Base-by-base conservation (phyloP, 768 basidiomycete species). In the Lactifluus pinguis region DNA sequence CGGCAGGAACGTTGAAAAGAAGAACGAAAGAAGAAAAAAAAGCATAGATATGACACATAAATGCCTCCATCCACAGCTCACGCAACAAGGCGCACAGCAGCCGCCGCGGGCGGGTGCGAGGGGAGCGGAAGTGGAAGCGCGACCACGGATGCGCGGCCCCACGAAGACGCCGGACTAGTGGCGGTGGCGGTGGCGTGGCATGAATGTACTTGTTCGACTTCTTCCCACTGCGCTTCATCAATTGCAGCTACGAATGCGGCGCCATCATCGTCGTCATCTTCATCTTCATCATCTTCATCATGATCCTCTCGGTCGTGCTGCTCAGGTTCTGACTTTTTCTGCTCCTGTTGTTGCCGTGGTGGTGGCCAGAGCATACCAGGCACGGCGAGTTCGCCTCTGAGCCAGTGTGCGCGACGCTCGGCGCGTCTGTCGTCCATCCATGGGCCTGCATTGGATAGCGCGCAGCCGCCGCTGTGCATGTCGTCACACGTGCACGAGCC, bases 401-500 rank as follows among this genome's bases (percentile, higher is more conserved):
- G 64, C 73, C 73, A 74, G 56, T 60, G 59, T 58, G 62, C 69
- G 5, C 70, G 63, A 19, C 71, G 61, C 62, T 64, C 61, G n/a
- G 49, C 55, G 25, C 72, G 67, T 21, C 9, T 2, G 1, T 82
- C 83, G 29, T 85, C 81, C 72, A 83, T 73, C 87, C 87, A 89
- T 25, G 87, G 87, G 6, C 87, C 87, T 2, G 79, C 83, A 41
- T 80, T 80, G 63, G 83, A 84, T 66, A 82, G 65, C 57, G 77
- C 77, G 65, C 87, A 89, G 6, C 85, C 83, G 44, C 79, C 83
- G 44, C 80, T 83, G 25, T 69, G 69, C 45, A 13, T n/a, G 34
- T 74, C 74, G 9, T 69, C 71, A 69, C 89, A 90, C 7, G 76
- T 79, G 68, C 88, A 91, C 11, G 73, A 77, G 21, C 89, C 88